Evolutionary conservation across 345 rosid species (phyloP), one percentile per base, ranked within the genome.

Genomic region (Clausena lansium): DNA sequence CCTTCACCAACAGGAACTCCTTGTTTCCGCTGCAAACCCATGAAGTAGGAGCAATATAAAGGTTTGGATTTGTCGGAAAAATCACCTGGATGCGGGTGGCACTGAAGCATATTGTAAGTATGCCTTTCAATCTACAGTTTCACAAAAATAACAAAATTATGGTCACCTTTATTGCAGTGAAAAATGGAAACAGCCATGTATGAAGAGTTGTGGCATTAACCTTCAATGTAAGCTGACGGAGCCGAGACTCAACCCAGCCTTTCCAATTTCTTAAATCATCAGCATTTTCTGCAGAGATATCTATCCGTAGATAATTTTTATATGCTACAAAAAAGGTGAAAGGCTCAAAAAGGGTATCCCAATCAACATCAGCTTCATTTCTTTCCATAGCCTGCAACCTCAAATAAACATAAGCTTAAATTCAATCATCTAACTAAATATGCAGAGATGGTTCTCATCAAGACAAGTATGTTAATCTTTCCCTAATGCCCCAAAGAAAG

Each of bases 201-300:
- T 7, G 20, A 35, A 17, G 20, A 70, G 66, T 19, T 14, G 33
- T n/a, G 45, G 33, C 4, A 36, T 73, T 80, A 69, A 94, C 98
- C 99, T 88, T 94, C 88, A 94, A 83, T 61, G 93, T 96, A 69
- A 96, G 99, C 77, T 89, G 94, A 69, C 98, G 94, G 62, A 96
- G 94, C 58, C 98, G 98, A 72, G 99, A 96, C 88, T 94, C 94
- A 78, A 96, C 99, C 99, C 99, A 94, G 19, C 99, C 99, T 90
- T 96, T 91, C 98, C 99, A 96, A 36, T 89, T 88, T 73, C 97
- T 90, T 74, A 94, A 83, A 81, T 94, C 97, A 83, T 94, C 94
- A 33, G 79, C 95, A 85, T 92, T 91, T 82, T 86, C 97, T 10
- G 99, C 97, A 81, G 83, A 64, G 47, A 94, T 88, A 58, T 94